Base-by-base conservation (phyloP, 1,284 basidiomycete species). In the Gastroboletus turbinatus region DNA sequence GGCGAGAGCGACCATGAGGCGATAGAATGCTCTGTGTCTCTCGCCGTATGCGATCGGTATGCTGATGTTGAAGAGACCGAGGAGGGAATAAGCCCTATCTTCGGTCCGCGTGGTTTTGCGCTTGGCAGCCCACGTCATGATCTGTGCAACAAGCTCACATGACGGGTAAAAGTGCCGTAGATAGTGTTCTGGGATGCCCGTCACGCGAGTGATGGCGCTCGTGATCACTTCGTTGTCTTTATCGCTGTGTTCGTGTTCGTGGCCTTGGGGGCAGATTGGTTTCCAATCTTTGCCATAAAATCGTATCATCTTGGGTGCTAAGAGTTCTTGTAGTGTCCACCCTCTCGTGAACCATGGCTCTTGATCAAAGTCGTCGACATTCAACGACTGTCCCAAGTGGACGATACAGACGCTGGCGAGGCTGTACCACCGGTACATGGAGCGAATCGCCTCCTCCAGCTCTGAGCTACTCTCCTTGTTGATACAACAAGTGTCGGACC, bases 51-150 rank as follows among this genome's bases (percentile, higher is more conserved):
- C 46, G 17, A 62, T 60, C 10, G 60, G 55, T 33, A 61, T 47
- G 59, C 40, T 58, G 36, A 53, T 21, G 13, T 48, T 14, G 27
- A 62, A 53, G 25, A 61, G 48, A 11, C 56, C 58, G 14, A 62
- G 60, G 35, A 60, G 60, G 27, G 56, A 17, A 23, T 61, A 61
- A 5, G 59, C 55, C 36, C 5, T 40, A 19, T 63, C 62, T 39
- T 66, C 55, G 8, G 46, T 45, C 13, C 55, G 60, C 5, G 64
- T 64, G 23, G 64, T 64, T 33, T 62, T 63, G 30, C 62, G 50
- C 19, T 48, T 50, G 2, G 60, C 47, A 2, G 62, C 49, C 62
- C 63, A 63, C 25, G 25, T 48, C 62, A 63, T 63, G 36, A 62
- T 35, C 19, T 53, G 42, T 10, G 59, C 51, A 25, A 63, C 40